Evolutionary conservation across 768 basidiomycete species (phyloP).

Genomic region (Leccinellum luteum): DNA sequence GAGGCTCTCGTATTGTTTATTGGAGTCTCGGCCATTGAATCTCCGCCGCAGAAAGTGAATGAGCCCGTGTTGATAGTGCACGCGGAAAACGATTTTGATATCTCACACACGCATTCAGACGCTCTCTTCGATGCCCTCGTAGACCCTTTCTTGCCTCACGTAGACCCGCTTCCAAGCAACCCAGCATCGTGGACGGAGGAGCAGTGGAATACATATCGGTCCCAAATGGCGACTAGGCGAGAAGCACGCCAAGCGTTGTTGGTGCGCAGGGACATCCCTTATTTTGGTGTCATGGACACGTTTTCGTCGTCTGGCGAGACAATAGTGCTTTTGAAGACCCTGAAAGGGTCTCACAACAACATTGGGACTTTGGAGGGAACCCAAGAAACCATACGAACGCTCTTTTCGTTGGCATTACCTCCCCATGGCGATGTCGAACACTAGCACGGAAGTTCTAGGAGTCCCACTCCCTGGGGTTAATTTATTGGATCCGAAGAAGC

Average conservation of each 20-base stretch:
- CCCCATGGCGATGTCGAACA: not conserved
- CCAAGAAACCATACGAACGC: slow-evolving; percentile 52
- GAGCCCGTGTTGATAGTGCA: slow-evolving; percentile 72
- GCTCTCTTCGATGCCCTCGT: slow-evolving; percentile 66
- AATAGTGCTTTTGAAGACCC: slow-evolving; percentile 56
- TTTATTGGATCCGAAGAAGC: not conserved
- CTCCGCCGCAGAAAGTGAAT: slow-evolving; percentile 51
- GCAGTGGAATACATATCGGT: slow-evolving; percentile 44
- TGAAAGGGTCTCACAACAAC: slow-evolving; percentile 56
- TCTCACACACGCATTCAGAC: slow-evolving; percentile 66
- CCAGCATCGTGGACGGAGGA: slow-evolving; percentile 31
- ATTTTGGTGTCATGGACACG: slow-evolving; percentile 52
- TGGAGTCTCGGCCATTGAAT: not conserved
- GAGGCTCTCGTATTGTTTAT: slow-evolving; percentile 19
- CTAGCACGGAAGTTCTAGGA: not conserved
- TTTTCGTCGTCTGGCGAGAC: slow-evolving; percentile 46
- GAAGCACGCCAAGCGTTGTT: slow-evolving; percentile 46
- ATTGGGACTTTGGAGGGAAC: slow-evolving; percentile 64
- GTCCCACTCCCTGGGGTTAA: not conserved
- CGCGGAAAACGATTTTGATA: slow-evolving; percentile 71
- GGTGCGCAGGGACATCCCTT: slow-evolving; percentile 40
- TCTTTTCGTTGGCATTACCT: slow-evolving; percentile 20
- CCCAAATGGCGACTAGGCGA: slow-evolving; percentile 40
- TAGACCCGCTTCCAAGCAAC: slow-evolving; percentile 37
- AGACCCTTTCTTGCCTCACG: slow-evolving; percentile 56